Evolutionary conservation across 345 rosid species (phyloP), one percentile per base, ranked within the genome.

Genomic region (Aquilaria yunnanensis): DNA sequence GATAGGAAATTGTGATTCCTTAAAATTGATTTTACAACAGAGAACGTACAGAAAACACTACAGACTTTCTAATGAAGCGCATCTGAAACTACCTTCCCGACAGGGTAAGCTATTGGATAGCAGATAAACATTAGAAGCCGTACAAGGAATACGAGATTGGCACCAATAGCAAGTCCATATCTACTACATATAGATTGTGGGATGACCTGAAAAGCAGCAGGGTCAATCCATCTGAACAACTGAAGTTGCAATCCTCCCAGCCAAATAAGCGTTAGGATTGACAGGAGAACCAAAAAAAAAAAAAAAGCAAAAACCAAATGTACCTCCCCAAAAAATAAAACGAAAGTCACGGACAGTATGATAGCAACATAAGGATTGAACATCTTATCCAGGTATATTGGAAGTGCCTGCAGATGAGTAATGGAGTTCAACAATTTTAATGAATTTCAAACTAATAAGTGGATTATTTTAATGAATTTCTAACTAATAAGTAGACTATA

Each of bases 171-270:
- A 11, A 93, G 87, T 48, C 97, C 97, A 75, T 93, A 93, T 79
- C 97, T 81, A 1, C 96, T 70, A 62, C 99, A 94, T 77, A 80
- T 90, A 45, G 99, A 78, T 86, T 94, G 99, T 45, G 99, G 99
- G 73, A 94, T 94, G 75, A 94, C 95, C 99, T 94, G 69, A 58
- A 7, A 30, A 32, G 37, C 8, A 34, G 62, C 47, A 57, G 51
- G 59, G 8, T 37, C 43, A 59, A 57, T 56, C 14, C 32, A 51
- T 34, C n/a, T 52, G 37, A 70, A 65, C 30, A 14, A 65, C 52
- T 32, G 12, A 50, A 57, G 59, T 50, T 54, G 12, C 8, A 59
- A 70, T 30, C 1, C 1, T 23, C 61, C 56, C 4, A 68, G 41
- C 59, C 4, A 2, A 14, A 16, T 48, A 63, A 52, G 43, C 29